Percentiles rank a stretch among this genome's conserved stretches.
phyloP scores from a whole-genome alignment of 1,284 basidiomycete species.

The Rhodotorula sp. region DNA sequence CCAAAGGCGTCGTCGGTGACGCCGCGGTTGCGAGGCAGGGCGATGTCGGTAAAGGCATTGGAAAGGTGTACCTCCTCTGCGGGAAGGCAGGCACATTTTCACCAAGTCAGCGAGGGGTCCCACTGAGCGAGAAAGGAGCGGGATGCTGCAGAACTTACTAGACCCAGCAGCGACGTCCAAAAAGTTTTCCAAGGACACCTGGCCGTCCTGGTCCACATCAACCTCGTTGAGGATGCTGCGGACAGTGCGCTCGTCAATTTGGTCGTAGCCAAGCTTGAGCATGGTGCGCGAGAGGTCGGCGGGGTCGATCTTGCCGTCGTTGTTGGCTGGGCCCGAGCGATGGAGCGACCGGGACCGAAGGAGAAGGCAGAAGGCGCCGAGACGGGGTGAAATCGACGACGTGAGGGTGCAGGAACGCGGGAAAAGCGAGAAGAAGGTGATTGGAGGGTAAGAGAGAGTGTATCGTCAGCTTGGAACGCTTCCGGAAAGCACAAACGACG shows the following conservation, averaged over 20 bases:
- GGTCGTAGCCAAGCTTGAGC: constrained; percentile 20
- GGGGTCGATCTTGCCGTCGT: constrained; percentile 34
- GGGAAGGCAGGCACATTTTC: no score
- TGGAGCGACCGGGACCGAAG: not conserved
- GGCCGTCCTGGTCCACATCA: constrained; percentile 39
- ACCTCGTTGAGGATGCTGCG: constrained; percentile 27
- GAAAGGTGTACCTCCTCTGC: constrained; percentile 57
- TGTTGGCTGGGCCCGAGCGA: constrained; percentile 14
- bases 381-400: not conserved
- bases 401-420: not conserved
- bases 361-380: not conserved
- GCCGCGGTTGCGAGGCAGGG: constrained; percentile 5
- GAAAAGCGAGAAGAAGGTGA: not conserved
- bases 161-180: constrained; percentile 71
- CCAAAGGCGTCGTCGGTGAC: not conserved
- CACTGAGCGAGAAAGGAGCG: no score
- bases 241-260: constrained; percentile 19
- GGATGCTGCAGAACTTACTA: constrained; percentile 50
- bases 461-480: no score
- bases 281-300: constrained; percentile 24
- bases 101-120: no score
- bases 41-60: constrained; percentile 52
- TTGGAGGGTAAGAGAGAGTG: no score
- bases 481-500: not conserved
- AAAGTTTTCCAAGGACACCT: constrained; percentile 59